These are phyloP conservation scores for Acacia pycnantha DNA, from an alignment of 331 rosid species.

Conservation along the genomic window DNA sequence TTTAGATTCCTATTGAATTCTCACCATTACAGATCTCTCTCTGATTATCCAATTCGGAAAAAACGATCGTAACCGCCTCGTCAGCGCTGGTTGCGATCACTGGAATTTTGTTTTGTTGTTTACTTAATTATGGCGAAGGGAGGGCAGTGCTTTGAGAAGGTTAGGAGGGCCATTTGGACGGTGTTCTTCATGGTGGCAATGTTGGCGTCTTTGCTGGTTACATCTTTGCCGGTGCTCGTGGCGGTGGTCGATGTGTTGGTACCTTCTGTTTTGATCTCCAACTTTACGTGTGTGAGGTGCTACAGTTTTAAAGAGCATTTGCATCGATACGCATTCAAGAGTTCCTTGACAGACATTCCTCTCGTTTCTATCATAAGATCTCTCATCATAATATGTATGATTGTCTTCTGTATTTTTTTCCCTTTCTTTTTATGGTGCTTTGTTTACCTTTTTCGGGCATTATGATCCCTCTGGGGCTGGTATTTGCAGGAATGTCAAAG, in stretches of 20 bases:
- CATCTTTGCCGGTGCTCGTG: conserved; percentile 87
- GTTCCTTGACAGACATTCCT: conserved; percentile 93
- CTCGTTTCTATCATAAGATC: conserved; percentile 89
- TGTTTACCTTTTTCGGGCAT: background rate
- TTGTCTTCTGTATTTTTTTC: background rate
- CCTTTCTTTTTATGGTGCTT: background rate
- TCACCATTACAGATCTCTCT: conserved; percentile 19
- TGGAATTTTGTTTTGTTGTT: conserved; percentile 10
- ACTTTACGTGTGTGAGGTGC: conserved; percentile 84
- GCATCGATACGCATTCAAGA: conserved; percentile 80
- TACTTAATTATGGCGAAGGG: conserved; percentile 65
- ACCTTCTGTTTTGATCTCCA: conserved; percentile 77
- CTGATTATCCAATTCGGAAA: conserved; percentile 26
- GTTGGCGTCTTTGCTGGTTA: conserved; percentile 78
- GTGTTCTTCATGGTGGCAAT: conserved; percentile 86
- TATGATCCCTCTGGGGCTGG: conserved; percentile 11
- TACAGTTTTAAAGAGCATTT: conserved; percentile 72
- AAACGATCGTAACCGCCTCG: conserved; percentile 34
- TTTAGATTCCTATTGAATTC: conserved; percentile 30
- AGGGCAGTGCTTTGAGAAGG: conserved; percentile 66
- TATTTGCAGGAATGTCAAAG: conserved; percentile 18
- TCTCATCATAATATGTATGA: conserved; percentile 73
- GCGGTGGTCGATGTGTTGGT: conserved; percentile 77
- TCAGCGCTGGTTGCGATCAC: conserved; percentile 7
- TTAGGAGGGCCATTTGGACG: conserved; percentile 71